phyloP scores from a whole-genome alignment of 2,329 filamentous ascomycete species.

The Fonsecaea pedrosoi region DNA sequence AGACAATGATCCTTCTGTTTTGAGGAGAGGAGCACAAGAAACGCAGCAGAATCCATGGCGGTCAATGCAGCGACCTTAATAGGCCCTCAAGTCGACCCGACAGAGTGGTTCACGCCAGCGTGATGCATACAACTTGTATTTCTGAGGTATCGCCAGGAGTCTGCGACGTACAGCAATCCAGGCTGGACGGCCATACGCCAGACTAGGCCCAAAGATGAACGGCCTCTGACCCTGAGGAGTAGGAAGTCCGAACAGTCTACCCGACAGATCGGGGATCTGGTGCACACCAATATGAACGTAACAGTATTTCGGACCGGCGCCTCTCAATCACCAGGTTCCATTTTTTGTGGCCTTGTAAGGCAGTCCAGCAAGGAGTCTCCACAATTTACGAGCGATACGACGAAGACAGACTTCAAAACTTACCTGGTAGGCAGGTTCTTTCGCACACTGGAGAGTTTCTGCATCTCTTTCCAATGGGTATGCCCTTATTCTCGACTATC shows the following conservation, averaged over 20 bases:
- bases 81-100: constrained; percentile 20
- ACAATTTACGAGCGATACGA: background rate
- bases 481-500: background rate
- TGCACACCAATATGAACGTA: background rate
- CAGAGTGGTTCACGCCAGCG: constrained; percentile 16
- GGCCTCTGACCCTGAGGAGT: background rate
- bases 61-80: constrained; percentile 19
- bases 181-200: background rate
- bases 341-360: background rate
- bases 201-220: background rate
- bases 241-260: background rate
- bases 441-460: background rate
- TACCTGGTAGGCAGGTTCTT: background rate
- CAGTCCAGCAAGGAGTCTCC: background rate
- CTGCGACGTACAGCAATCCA: background rate
- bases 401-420: background rate
- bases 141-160: background rate
- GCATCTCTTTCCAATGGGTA: background rate
- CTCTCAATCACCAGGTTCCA: background rate
- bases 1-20: background rate
- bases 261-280: background rate
- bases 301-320: background rate
- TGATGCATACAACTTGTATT: constrained; percentile 1
- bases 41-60: constrained; percentile 14
- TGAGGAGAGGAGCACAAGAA: background rate